Percentiles rank a stretch among this genome's conserved stretches.
Evolutionary conservation across 345 rosid genomes (phyloP).

Genomic region (Eucalyptus victrix): DNA sequence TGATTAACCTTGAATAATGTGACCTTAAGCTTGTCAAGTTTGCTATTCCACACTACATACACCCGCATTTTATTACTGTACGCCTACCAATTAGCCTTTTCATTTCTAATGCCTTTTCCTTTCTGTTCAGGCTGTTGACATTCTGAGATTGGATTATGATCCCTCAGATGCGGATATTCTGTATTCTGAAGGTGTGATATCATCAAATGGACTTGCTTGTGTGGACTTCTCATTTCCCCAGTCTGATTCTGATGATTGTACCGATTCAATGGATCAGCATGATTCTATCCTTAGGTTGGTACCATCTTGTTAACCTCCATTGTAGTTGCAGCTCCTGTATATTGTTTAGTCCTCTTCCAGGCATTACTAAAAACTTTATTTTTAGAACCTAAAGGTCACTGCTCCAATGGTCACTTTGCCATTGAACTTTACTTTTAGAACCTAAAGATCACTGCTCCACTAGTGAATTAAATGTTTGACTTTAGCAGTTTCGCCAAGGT

Average conservation of each 20-base stretch:
- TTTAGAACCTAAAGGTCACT: neutral
- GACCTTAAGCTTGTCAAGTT: neutral
- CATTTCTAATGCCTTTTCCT: neutral
- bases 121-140: slow-evolving; percentile 52
- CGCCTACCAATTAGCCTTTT: neutral
- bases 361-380: neutral
- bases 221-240: slow-evolving; percentile 82
- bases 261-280: slow-evolving; percentile 34
- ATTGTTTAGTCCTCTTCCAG: neutral
- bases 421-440: neutral
- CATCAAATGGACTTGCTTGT: slow-evolving; percentile 90
- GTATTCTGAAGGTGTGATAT: slow-evolving; percentile 90
- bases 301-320: neutral
- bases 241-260: slow-evolving; percentile 39
- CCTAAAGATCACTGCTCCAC: neutral
- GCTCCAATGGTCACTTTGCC: neutral
- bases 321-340: neutral
- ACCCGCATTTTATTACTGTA: neutral
- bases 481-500: neutral
- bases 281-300: slow-evolving; percentile 70
- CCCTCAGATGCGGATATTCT: slow-evolving; percentile 95
- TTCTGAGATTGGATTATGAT: slow-evolving; percentile 72
- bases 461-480: neutral
- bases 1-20: neutral
- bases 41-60: neutral